Evolutionary conservation across 2,329 filamentous ascomycete genomes (phyloP).

Genomic region (Metarhizium album): DNA sequence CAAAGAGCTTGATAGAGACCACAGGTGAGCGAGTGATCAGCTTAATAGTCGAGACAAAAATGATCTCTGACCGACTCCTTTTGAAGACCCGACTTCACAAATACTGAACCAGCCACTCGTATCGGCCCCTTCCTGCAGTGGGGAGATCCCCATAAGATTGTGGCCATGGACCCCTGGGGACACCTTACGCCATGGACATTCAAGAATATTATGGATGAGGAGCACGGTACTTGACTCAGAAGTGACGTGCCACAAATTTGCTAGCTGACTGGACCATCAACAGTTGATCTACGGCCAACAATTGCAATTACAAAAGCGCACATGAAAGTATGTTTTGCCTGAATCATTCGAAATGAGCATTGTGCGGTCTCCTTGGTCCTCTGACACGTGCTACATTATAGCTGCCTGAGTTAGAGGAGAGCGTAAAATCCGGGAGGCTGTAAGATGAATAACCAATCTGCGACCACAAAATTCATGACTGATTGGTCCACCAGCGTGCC

Average conservation of each 20-base stretch:
- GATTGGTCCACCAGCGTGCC: constrained; percentile 31
- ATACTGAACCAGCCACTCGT: constrained; percentile 83
- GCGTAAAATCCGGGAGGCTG: constrained; percentile 69
- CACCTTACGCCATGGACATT: constrained; percentile 79
- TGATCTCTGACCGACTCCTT: background rate
- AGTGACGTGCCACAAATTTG: background rate
- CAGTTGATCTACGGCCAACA: constrained; percentile 76
- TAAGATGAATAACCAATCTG: constrained; percentile 20
- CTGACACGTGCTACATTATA: constrained; percentile 13
- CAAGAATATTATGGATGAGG: constrained; percentile 64
- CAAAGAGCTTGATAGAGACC: constrained; percentile 74
- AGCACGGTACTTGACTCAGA: constrained; percentile 42
- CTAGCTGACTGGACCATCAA: constrained; percentile 7
- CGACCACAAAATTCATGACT: background rate
- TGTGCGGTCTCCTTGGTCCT: background rate
- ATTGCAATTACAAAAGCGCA: constrained; percentile 88
- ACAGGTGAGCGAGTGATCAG: constrained; percentile 42
- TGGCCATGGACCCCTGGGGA: constrained; percentile 92
- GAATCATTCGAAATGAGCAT: background rate
- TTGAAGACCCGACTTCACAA: constrained; percentile 45
- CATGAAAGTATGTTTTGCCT: constrained; percentile 54
- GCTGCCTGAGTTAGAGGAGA: constrained; percentile 87
- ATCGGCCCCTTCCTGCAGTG: constrained; percentile 87
- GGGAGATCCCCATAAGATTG: constrained; percentile 85
- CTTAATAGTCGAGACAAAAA: background rate